phyloP scores from a whole-genome alignment of 2,329 filamentous ascomycete genomes.

The Aspergillus niger region DNA sequence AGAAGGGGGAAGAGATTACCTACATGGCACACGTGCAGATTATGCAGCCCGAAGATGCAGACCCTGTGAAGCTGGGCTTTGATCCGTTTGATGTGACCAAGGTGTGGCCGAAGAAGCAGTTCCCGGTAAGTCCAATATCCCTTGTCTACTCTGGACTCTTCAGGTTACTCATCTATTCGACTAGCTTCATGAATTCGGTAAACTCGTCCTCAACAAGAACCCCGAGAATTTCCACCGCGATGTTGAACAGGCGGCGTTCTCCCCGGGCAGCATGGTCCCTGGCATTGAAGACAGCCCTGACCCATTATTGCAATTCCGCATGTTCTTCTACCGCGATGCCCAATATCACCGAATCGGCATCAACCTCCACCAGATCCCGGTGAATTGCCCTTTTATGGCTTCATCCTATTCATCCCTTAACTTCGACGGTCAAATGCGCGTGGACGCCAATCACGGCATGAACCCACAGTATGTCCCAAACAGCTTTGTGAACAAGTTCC shows the following conservation, averaged over 20 bases:
- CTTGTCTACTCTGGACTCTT: too few species aligned
- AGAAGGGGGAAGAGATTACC: conserved; percentile 44
- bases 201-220: conserved; percentile 56
- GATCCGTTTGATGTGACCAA: conserved; percentile 59
- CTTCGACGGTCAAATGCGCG: conserved; percentile 53
- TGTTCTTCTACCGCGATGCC: conserved; percentile 55
- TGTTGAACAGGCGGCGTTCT: conserved; percentile 56
- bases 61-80: conserved; percentile 53
- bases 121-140: conserved; percentile 36
- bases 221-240: conserved; percentile 56
- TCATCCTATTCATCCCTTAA: conserved; percentile 50
- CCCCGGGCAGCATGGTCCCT: conserved; percentile 53
- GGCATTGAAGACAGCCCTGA: conserved; percentile 55
- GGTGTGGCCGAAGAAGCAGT: conserved; percentile 53
- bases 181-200: conserved; percentile 50
- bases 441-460: conserved; percentile 49
- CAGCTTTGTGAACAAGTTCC: conserved; percentile 55
- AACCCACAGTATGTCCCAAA: conserved; percentile 58
- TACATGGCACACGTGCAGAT: conserved; percentile 51
- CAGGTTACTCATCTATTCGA: not conserved
- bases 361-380: conserved; percentile 52
- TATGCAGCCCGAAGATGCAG: conserved; percentile 51
- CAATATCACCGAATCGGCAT: conserved; percentile 56
- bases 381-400: conserved; percentile 53
- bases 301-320: conserved; percentile 52